Evolutionary conservation across 345 rosid species (phyloP), one percentile per base, ranked within the genome.

Genomic region (Chamaenerion angustifolium): DNA sequence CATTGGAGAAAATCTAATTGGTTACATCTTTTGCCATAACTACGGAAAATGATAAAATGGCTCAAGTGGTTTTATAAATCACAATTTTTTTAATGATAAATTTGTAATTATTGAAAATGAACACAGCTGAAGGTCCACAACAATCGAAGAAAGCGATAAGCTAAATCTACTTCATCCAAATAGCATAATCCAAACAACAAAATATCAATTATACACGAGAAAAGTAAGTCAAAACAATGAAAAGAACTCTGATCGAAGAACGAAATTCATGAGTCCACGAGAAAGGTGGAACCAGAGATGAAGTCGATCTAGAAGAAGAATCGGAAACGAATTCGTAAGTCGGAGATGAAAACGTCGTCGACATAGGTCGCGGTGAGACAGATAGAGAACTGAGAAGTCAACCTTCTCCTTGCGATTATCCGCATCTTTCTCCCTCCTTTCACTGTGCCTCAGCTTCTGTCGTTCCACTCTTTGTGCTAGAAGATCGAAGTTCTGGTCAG

Each of bases 371-470:
- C 13, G 73, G 54, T 15, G 74, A 59, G 61, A 71, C 68, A n/a
- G n/a, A n/a, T n/a, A 76, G 76, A 69, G 11, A 68, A 42, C 11
- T 65, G 56, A 59, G 83, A 76, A 2, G 81, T 65, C 61, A 84
- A 64, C 66, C 87, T 85, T 78, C 77, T 82, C 68, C 82, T 88
- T 13, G 85, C 86, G 45, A 76, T 61, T 48, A 87, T 74, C 64
- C 85, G 64, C 97, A 84, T 88, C 79, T 21, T 21, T 21, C 0
- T 21, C 25, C 25, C 25, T 21, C 25, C 25, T 21, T 21, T 0
- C 25, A 21, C 25, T 21, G 25, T 21, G 25, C 25, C 25, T 21
- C 25, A 21, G 25, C 0, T 4, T 21, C 25, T 21, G 3, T 0
- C 4, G 25, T 0, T 21, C 25, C 25, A 2, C 25, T 21, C 25